Evolutionary conservation across 345 rosid genomes (phyloP).

Genomic region (Reutealis trisperma): DNA sequence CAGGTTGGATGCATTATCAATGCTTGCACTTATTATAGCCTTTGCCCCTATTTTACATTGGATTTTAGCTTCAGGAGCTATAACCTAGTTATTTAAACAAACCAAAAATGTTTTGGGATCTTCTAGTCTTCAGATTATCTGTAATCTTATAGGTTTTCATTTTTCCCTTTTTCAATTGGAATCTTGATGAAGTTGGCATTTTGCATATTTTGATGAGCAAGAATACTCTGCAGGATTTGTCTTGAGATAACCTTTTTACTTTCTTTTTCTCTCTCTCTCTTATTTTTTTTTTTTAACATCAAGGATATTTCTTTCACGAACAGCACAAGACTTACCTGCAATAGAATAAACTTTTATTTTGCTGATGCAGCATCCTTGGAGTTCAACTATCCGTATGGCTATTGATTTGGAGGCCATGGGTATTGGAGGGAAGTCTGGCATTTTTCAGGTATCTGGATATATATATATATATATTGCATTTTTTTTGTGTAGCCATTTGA

Average conservation of each 20-base stretch:
- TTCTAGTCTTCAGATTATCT: neutral
- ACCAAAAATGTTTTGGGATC: neutral
- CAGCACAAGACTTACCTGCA: neutral
- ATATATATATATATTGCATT: neutral
- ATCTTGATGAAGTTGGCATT: neutral
- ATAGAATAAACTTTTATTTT: slow-evolving; percentile 20
- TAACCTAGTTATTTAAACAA: neutral
- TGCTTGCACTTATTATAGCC: neutral
- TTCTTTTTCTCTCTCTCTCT: too few relatives aligned
- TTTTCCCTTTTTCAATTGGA: neutral
- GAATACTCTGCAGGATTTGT: slow-evolving; percentile 5
- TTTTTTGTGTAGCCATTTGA: neutral
- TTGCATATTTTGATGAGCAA: neutral
- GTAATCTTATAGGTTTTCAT: neutral
- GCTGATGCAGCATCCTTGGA: slow-evolving; percentile 86
- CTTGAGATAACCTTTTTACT: neutral
- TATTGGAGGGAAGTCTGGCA: slow-evolving; percentile 75
- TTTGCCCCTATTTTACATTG: neutral
- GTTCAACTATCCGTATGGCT: slow-evolving; percentile 68
- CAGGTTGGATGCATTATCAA: slow-evolving; percentile 53
- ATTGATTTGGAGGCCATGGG: slow-evolving; percentile 98
- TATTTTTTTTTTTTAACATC: neutral
- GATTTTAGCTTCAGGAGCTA: neutral
- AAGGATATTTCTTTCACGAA: neutral
- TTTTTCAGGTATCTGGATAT: slow-evolving; percentile 81